A percentile compares a stretch with the other conserved stretches of the same genome.
phyloP scores from a whole-genome alignment of 1,284 basidiomycete genomes.

The Heimioporus retisporus region DNA sequence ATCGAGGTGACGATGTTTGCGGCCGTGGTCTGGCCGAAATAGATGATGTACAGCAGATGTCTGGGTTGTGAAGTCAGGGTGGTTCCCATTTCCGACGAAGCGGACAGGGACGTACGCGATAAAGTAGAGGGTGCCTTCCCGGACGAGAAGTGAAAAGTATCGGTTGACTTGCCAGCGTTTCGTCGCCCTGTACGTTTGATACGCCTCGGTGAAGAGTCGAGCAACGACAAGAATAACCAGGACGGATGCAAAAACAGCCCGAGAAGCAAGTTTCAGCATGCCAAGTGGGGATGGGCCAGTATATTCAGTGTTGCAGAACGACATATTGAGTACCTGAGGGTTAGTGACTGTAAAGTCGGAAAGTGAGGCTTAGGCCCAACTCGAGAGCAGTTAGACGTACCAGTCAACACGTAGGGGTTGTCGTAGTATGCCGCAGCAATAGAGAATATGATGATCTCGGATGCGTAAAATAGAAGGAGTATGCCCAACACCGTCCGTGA shows the following conservation, averaged over 20 bases:
- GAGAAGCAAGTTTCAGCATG: constrained; percentile 24
- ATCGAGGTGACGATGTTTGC: constrained; percentile 4
- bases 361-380: constrained; percentile 5
- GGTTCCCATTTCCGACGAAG: neutral
- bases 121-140: constrained; percentile 29
- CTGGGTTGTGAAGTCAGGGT: constrained; percentile 10
- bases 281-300: constrained; percentile 12
- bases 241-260: constrained; percentile 28
- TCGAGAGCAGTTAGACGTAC: constrained; percentile 13
- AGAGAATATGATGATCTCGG: constrained; percentile 18
- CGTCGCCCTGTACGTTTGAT: constrained; percentile 21
- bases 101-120: constrained; percentile 23
- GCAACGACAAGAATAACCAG: constrained; percentile 25
- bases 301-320: constrained; percentile 23
- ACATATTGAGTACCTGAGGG: constrained; percentile 25
- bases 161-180: constrained; percentile 24
- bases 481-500: constrained; percentile 26
- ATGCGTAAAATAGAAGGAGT: constrained; percentile 25
- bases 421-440: constrained; percentile 13
- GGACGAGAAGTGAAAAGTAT: constrained; percentile 25
- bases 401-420: constrained; percentile 22
- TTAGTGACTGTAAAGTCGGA: constrained; percentile 18
- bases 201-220: constrained; percentile 20
- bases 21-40: constrained; percentile 6
- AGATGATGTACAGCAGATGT: constrained; percentile 25